Evolutionary conservation across 176 grass and related monocot species (phyloP).

Genomic region (Areca catechu): DNA sequence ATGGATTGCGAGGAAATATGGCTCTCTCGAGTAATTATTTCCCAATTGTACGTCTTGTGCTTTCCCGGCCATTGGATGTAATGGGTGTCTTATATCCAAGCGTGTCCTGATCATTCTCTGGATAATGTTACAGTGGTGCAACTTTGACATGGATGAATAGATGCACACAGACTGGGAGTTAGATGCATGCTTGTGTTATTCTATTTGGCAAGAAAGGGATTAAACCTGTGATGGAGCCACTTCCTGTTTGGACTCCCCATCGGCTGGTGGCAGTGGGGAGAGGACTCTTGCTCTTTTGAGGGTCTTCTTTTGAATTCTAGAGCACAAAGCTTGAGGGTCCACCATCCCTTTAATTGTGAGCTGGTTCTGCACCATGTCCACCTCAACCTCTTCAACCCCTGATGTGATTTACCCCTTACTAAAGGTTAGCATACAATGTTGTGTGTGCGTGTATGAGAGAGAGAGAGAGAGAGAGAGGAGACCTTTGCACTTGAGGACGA

Average conservation of each 20-base stretch:
- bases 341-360: conserved; percentile 66
- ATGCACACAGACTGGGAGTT: too few species aligned
- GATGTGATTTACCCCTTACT: neutral
- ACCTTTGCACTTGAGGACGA: conserved; percentile 62
- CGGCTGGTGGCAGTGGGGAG: conserved; percentile 36
- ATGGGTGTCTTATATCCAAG: too few species aligned
- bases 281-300: conserved; percentile 43
- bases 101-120: too few species aligned
- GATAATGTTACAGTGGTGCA: too few species aligned
- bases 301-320: conserved; percentile 50
- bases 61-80: too few species aligned
- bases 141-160: too few species aligned
- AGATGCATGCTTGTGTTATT: too few species aligned
- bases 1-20: too few species aligned
- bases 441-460: neutral
- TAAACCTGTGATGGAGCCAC: conserved; percentile 35
- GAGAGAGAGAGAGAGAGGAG: neutral
- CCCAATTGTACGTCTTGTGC: too few species aligned
- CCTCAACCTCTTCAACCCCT: conserved; percentile 54
- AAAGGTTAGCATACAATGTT: too few species aligned
- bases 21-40: too few species aligned
- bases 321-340: conserved; percentile 60
- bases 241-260: conserved; percentile 22
- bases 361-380: conserved; percentile 58
- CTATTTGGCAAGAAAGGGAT: neutral